Base-by-base conservation (phyloP, 129 eudicot genomes). In the Deinandra increscens region DNA sequence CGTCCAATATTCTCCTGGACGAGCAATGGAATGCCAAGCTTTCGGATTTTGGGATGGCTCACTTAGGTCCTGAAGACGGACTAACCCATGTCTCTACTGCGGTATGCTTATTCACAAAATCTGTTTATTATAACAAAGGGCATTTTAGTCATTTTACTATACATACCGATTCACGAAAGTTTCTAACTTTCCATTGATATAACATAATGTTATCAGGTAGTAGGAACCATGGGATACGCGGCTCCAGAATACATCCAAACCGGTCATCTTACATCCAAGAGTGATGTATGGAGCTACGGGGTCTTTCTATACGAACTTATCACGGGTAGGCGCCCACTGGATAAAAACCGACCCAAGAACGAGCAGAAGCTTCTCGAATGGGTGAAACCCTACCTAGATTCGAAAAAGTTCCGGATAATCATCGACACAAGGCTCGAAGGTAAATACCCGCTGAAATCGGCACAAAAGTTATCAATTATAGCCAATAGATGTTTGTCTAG, bases 31-130 rank as follows among this genome's bases (percentile, higher is more conserved):
- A 85, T 33, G 96, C 96, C 3, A 91, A 91, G 87, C 81, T 91
- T 44, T 88, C 97, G 29, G 96, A 91, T 78, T 91, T 91, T 72
- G 97, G 97, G 60, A 79, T 91, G 84, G 97, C 96, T 19, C 70
- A 92, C 44, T 74, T 91, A 81, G 97, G 97, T 48, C 96, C 96
- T 49, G 46, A 84, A 38, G 97, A 87, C 67, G 97, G 96, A 39
- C 74, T 68, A 45, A 85, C 95, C 29, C 95, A 91, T 74, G 92
- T 91, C 73, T 91, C 97, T 13, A 91, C 97, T 17, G 92, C 92
- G 82, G 97, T 91, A 91, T 14, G 94, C 46, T 34, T 14, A 7
- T 60, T 6, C 65, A 60, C 5, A 29, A 31, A 12, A 33, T 60
- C 22, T 10, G 12, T 60, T 6, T 60, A 31, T 0, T 39, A n/a